Percentiles rank a stretch among this genome's conserved stretches.
These are phyloP conservation scores for Parietaria judaica DNA, from an alignment of 306 rosid species.

Conservation along the genomic window DNA sequence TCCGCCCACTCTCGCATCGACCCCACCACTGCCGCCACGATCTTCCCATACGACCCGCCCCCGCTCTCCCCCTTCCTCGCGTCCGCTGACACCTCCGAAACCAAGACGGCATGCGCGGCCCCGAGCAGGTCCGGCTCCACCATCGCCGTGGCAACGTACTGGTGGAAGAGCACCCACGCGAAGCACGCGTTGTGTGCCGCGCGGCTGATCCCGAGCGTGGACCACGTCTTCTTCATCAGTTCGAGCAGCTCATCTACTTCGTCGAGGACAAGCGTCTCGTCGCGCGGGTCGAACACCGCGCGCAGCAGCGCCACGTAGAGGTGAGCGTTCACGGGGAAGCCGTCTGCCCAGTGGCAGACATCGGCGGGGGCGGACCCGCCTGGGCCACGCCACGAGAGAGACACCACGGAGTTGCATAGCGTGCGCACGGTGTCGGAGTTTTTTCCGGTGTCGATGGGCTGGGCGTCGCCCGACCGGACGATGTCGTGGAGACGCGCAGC, in stretches of 20 bases:
- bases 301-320: slow-evolving; percentile 66
- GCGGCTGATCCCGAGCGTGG: slow-evolving; percentile 58
- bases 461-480: slow-evolving; percentile 29
- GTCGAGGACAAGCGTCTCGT: slow-evolving; percentile 79
- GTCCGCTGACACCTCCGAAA: slow-evolving; percentile 60
- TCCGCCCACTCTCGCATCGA: slow-evolving; percentile 77
- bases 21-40: slow-evolving; percentile 51
- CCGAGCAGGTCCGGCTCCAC: slow-evolving; percentile 66
- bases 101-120: slow-evolving; percentile 71
- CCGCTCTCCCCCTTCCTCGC: slow-evolving; percentile 52
- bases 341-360: slow-evolving; percentile 96
- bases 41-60: slow-evolving; percentile 45
- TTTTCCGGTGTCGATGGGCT: slow-evolving; percentile 57
- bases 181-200: slow-evolving; percentile 68
- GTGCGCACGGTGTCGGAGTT: slow-evolving; percentile 85
- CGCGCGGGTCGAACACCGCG: slow-evolving; percentile 63
- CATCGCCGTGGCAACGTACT: slow-evolving; percentile 60
- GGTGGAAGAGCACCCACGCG: slow-evolving; percentile 80
- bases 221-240: slow-evolving; percentile 84
- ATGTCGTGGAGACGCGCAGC: slow-evolving; percentile 68
- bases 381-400: slow-evolving; percentile 76
- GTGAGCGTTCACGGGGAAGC: slow-evolving; percentile 71
- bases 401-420: slow-evolving; percentile 76
- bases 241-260: slow-evolving; percentile 91
- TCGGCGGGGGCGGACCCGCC: slow-evolving; percentile 63